phyloP scores from a whole-genome alignment of 176 grass and related monocot species.

The Chloris gayana region DNA sequence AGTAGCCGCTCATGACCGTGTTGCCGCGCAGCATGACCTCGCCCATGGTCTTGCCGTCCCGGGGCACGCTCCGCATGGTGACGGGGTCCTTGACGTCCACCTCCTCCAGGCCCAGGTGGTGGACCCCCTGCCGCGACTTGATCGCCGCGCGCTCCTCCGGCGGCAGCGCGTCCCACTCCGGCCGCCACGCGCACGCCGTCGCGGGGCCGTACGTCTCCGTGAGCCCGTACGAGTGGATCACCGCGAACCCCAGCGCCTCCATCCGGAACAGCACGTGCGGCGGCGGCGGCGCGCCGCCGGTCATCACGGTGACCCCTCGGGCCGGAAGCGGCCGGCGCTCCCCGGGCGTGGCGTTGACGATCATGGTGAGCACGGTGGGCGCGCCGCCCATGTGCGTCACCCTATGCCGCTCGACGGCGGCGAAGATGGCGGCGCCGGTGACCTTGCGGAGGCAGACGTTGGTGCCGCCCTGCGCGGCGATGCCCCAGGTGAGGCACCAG shows the following conservation, averaged over 20 bases:
- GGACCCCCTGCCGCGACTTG: constrained; percentile 75
- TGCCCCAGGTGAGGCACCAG: constrained; percentile 74
- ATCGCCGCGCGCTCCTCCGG: constrained; percentile 59
- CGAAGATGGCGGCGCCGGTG: constrained; percentile 52
- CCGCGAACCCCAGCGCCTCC: constrained; percentile 69
- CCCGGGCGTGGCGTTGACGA: constrained; percentile 50
- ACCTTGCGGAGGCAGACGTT: constrained; percentile 72
- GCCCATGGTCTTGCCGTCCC: constrained; percentile 68
- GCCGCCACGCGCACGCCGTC: constrained; percentile 68
- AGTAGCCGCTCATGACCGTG: constrained; percentile 93
- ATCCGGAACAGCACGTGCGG: constrained; percentile 62
- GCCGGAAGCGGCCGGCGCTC: constrained; percentile 31
- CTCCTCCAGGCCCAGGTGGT: constrained; percentile 71
- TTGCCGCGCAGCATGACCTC: constrained; percentile 92
- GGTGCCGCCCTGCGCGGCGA: constrained; percentile 75
- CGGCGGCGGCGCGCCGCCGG: constrained; percentile 68
- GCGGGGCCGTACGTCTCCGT: constrained; percentile 88
- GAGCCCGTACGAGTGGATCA: constrained; percentile 78
- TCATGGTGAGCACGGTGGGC: constrained; percentile 75
- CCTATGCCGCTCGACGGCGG: constrained; percentile 34
- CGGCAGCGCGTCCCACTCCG: constrained; percentile 79
- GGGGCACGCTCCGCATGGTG: constrained; percentile 66
- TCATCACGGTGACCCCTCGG: constrained; percentile 47
- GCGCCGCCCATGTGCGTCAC: constrained; percentile 80
- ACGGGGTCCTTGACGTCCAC: constrained; percentile 78